These are phyloP conservation scores for Beauveria brongniartii DNA, from an alignment of 2,329 filamentous ascomycete species.

Conservation along the genomic window DNA sequence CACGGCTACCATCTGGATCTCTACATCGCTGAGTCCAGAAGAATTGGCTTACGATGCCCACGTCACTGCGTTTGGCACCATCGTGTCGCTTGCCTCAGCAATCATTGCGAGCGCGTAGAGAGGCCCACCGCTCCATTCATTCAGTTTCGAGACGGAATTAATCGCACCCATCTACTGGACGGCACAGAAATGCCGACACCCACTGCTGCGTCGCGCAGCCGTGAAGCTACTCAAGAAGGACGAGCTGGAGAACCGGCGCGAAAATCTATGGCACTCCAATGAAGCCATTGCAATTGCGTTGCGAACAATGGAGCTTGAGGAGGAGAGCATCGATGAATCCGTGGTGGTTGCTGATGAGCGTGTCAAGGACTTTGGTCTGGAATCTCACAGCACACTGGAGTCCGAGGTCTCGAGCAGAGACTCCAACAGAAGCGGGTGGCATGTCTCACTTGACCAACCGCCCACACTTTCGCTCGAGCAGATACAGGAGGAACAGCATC, in stretches of 20 bases:
- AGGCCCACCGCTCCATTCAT: conserved; percentile 18
- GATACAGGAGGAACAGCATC: not conserved
- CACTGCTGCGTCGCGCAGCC: conserved; percentile 29
- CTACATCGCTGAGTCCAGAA: conserved; percentile 20
- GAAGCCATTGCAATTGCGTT: conserved; percentile 25
- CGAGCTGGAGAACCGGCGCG: conserved; percentile 24
- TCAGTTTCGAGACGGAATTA: conserved; percentile 35
- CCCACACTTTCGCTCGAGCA: not conserved
- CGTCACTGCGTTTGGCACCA: conserved; percentile 26
- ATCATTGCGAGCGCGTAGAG: conserved; percentile 17
- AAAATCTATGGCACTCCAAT: conserved; percentile 32
- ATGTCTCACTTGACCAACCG: not conserved
- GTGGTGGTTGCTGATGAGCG: not conserved
- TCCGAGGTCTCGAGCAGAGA: conserved; percentile 2
- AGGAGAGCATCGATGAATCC: conserved; percentile 13
- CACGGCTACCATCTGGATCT: conserved; percentile 25
- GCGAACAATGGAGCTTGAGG: conserved; percentile 29
- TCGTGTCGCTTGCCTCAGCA: conserved; percentile 27
- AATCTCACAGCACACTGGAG: not conserved
- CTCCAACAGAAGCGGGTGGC: not conserved
- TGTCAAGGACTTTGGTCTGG: not conserved
- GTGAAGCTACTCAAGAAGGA: conserved; percentile 26
- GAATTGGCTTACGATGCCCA: conserved; percentile 30
- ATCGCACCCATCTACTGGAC: conserved; percentile 35
- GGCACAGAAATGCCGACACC: conserved; percentile 33